Evolutionary conservation across 2,329 filamentous ascomycete species (phyloP), one percentile per base, ranked within the genome.

Genomic region (Clarireedia hainanense): DNA sequence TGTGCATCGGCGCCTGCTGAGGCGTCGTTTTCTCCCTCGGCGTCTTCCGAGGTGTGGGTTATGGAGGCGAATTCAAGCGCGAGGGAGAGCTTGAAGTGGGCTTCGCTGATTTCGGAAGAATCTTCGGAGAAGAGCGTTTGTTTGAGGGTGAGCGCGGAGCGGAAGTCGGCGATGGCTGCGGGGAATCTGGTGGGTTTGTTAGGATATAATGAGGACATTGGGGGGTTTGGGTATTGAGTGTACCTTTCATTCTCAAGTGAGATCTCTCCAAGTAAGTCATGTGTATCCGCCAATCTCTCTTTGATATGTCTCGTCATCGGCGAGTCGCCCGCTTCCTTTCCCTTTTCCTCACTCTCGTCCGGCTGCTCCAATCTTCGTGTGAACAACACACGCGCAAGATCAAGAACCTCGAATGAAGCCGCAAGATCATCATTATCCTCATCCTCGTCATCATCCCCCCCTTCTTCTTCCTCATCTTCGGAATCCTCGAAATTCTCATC

Each of bases 51-150:
- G 1, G 80, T 77, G 17, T 76, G 78, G 5, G 85, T 88, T 47
- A 94, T 83, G 0, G 90, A 94, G 4, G 89, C 89, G 64, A 97
- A 97, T 69, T 99, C 94, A 27, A 99, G 80, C 0, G 94, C 94
- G 15, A 99, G 81, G 0, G 92, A 96, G 26, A 99, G 84, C 73
- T 96, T 97, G 76, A 88, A 99, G 74, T 99, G 91, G 15, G 89
- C 92, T 75, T 99, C 94, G 43, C 94, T 92, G 56, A 97, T 80
- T 51, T 95, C 80, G 64, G 91, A 88, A 14, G 89, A 90, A 60
- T 95, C 89, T 50, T 86, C 79, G 0, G 89, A 80, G 68, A 89
- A 91, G 2, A 97, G 79, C 50, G 87, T 80, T 64, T 88, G 74
- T 72, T 95, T 95, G 66, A 95, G 81, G 42, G 81, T 80, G 49